Percentiles rank a stretch among this genome's conserved stretches.
Evolutionary conservation across 169 alveolate species (phyloP).

Genomic region (Babesia caballi): DNA sequence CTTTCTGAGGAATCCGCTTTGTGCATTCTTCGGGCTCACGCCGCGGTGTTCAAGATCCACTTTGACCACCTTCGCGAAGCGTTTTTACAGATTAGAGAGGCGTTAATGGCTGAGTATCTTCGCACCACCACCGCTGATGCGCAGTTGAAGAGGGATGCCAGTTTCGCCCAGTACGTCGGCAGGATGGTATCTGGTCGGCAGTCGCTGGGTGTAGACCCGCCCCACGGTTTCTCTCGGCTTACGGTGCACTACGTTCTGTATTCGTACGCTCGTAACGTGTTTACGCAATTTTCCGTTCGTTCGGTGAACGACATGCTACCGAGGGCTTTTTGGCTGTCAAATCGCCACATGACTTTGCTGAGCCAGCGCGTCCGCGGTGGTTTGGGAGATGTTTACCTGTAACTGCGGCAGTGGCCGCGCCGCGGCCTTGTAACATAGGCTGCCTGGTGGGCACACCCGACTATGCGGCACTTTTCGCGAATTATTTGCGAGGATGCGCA

Average conservation of each 20-base stretch:
- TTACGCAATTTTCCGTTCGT: not conserved
- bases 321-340: slow-evolving; percentile 18
- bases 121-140: too few species aligned
- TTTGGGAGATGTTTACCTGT: not conserved
- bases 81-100: not conserved
- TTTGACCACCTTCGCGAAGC: slow-evolving; percentile 26
- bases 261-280: not conserved
- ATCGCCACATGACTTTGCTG: slow-evolving; percentile 2
- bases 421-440: too few species aligned
- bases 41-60: slow-evolving; percentile 8
- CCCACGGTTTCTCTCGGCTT: not conserved
- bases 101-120: not conserved
- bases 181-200: not conserved
- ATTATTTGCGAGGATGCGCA: too few species aligned
- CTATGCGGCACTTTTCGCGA: too few species aligned
- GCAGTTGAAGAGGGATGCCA: too few species aligned
- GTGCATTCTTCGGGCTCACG: slow-evolving; percentile 16
- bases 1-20: slow-evolving; percentile 6
- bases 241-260: not conserved
- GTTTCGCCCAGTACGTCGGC: too few species aligned
- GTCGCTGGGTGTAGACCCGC: not conserved
- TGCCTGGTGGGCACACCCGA: too few species aligned
- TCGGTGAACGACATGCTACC: not conserved
- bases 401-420: too few species aligned
- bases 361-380: not conserved